Percentiles rank a stretch among this genome's conserved stretches.
Conservation (phyloP, 441 rosid species). For the Pelargonium myrrhifolium region DNA sequence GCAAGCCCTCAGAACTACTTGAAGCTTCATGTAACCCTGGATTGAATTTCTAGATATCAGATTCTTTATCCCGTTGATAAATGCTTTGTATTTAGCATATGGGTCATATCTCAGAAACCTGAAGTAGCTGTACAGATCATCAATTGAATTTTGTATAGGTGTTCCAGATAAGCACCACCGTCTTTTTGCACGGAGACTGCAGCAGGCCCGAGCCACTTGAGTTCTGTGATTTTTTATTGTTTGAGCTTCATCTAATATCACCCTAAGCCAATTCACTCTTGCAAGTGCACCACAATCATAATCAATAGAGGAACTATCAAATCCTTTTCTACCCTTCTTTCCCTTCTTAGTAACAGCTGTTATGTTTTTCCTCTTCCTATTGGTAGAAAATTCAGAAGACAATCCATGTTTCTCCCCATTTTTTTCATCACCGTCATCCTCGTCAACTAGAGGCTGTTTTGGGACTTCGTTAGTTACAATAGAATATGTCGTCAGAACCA, state of each 20-base stretch:
- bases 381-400: constrained; percentile 45
- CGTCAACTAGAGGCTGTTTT: constrained; percentile 60
- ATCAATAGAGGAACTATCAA: constrained; percentile 46
- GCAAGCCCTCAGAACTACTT: constrained; percentile 79
- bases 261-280: constrained; percentile 76
- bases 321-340: constrained; percentile 54
- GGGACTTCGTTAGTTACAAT: constrained; percentile 88
- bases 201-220: constrained; percentile 91
- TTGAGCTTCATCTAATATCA: constrained; percentile 95
- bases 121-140: constrained; percentile 91
- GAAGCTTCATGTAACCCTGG: constrained; percentile 90
- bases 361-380: constrained; percentile 45
- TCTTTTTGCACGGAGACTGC: constrained; percentile 81
- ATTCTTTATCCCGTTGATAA: constrained; percentile 55
- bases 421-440: constrained; percentile 64
- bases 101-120: constrained; percentile 90
- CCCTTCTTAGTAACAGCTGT: constrained; percentile 46
- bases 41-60: constrained; percentile 63
- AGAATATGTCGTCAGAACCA: constrained; percentile 84
- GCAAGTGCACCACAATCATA: constrained; percentile 61
- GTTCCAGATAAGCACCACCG: constrained; percentile 99
- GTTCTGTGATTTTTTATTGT: constrained; percentile 93
- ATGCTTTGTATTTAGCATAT: constrained; percentile 61
- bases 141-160: constrained; percentile 86
- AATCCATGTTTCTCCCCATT: constrained; percentile 45